phyloP scores from a whole-genome alignment of 768 basidiomycete genomes.

The Lyophyllum atratum region DNA sequence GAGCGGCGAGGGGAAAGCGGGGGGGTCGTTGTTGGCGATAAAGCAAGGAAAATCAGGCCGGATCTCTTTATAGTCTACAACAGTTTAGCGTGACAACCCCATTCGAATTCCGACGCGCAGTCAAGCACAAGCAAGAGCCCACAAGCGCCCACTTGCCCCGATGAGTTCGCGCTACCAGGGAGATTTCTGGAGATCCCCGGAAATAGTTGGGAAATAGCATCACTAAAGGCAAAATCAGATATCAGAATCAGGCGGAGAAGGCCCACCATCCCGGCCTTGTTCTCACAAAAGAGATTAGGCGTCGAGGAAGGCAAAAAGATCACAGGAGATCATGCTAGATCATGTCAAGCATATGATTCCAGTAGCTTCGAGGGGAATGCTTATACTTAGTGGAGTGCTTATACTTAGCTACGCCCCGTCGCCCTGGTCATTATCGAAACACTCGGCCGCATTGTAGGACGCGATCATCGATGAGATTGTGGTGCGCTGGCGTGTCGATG shows the following conservation, averaged over 20 bases:
- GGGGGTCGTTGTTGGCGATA: neutral
- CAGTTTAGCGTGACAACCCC: neutral
- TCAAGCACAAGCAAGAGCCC: neutral
- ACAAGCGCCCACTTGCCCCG: neutral
- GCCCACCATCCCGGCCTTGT: neutral
- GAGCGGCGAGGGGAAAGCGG: neutral
- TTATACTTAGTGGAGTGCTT: too few relatives aligned
- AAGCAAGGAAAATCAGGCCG: neutral
- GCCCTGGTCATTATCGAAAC: too few relatives aligned
- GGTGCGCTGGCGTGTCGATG: too few relatives aligned
- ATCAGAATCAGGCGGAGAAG: slow-evolving; percentile 71
- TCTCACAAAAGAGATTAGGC: neutral
- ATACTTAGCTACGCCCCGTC: too few relatives aligned
- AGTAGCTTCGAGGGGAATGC: too few relatives aligned
- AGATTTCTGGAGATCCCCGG: too few relatives aligned
- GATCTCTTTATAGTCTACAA: neutral
- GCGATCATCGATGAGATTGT: too few relatives aligned
- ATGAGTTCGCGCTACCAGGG: slow-evolving; percentile 39
- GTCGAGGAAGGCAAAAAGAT: neutral
- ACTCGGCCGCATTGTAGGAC: too few relatives aligned
- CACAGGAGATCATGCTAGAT: neutral
- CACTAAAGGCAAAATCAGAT: slow-evolving; percentile 59
- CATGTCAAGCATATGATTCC: too few relatives aligned
- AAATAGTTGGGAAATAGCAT: too few relatives aligned
- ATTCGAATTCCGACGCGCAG: neutral